Conservation (phyloP, 805 yeast species). For the Kregervanrija fluxuum region DNA sequence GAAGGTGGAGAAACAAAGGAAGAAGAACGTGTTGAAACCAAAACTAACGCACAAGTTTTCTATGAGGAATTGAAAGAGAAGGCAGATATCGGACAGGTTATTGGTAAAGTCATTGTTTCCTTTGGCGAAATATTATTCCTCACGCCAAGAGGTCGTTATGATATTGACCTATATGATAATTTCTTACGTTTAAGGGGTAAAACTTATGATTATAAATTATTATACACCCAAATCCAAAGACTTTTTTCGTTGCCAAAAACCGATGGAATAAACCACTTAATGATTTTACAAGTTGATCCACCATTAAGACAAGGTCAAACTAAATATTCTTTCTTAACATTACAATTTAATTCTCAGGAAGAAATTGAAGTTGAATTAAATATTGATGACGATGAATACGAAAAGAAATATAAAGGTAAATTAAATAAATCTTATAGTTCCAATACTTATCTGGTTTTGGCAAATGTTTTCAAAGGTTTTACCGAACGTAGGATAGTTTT, state of each 20-base stretch:
- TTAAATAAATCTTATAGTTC: constrained; percentile 66
- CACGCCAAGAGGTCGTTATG: constrained; percentile 98
- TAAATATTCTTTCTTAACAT: constrained; percentile 82
- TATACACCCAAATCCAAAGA: constrained; percentile 82
- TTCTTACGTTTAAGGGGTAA: constrained; percentile 92
- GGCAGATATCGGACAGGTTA: constrained; percentile 90
- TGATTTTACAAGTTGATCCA: constrained; percentile 89
- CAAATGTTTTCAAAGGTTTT: constrained; percentile 84
- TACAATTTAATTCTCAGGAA: constrained; percentile 87
- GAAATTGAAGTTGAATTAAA: constrained; percentile 87
- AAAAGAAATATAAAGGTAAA: constrained; percentile 65
- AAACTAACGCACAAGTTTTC: constrained; percentile 74
- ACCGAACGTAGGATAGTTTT: constrained; percentile 78
- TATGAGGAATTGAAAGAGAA: constrained; percentile 87
- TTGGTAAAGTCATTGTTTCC: constrained; percentile 92
- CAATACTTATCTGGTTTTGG: constrained; percentile 77
- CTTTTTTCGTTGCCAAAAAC: constrained; percentile 90
- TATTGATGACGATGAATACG: constrained; percentile 74
- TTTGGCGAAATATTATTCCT: constrained; percentile 86
- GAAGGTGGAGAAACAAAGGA: constrained; percentile 17
- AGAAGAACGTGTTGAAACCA: constrained; percentile 30
- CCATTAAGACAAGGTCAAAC: constrained; percentile 98
- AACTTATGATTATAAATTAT: constrained; percentile 94
- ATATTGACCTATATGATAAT: constrained; percentile 84
- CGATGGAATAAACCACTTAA: constrained; percentile 83